Evolutionary conservation across 2,329 filamentous ascomycete genomes (phyloP).

Genomic region (Magnaporthales sp.): DNA sequence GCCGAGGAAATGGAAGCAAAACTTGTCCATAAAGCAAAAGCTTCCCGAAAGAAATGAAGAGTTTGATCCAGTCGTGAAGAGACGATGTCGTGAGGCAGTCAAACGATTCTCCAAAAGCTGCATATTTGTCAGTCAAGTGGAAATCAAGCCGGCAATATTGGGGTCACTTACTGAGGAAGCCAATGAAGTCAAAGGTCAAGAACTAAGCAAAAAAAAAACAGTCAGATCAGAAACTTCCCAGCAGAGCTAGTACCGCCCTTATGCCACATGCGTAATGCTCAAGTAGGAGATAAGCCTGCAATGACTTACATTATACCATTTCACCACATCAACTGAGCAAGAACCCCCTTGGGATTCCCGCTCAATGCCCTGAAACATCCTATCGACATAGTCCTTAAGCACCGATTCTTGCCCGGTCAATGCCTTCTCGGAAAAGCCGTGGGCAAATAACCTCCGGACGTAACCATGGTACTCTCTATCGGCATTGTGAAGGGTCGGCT

Average conservation of each 20-base stretch:
- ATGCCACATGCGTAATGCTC: too few relatives aligned
- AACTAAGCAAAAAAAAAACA: background rate
- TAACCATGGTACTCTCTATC: constrained; percentile 11
- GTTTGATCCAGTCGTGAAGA: constrained; percentile 3
- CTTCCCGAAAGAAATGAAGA: constrained; percentile 4
- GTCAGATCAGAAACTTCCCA: background rate
- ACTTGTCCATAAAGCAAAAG: constrained; percentile 2
- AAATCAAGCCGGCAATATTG: background rate
- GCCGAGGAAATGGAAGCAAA: background rate
- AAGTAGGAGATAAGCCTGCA: background rate
- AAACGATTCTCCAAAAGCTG: constrained; percentile 1
- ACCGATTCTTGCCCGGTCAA: constrained; percentile 15
- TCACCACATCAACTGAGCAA: background rate
- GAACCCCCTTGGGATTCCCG: background rate
- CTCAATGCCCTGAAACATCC: constrained; percentile 5
- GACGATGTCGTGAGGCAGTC: constrained; percentile 2
- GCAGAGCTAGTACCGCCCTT: too few relatives aligned
- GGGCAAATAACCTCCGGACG: constrained; percentile 2
- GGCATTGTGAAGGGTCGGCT: constrained; percentile 3
- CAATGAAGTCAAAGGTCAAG: constrained; percentile 5
- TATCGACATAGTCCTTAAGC: constrained; percentile 10
- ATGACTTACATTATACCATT: constrained; percentile 1
- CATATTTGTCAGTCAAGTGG: background rate
- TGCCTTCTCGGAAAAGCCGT: constrained; percentile 17
- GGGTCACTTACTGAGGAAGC: constrained; percentile 2